These are phyloP conservation scores for Tilletiaria anomala DNA, from an alignment of 1,284 basidiomycete genomes.

Conservation along the genomic window DNA sequence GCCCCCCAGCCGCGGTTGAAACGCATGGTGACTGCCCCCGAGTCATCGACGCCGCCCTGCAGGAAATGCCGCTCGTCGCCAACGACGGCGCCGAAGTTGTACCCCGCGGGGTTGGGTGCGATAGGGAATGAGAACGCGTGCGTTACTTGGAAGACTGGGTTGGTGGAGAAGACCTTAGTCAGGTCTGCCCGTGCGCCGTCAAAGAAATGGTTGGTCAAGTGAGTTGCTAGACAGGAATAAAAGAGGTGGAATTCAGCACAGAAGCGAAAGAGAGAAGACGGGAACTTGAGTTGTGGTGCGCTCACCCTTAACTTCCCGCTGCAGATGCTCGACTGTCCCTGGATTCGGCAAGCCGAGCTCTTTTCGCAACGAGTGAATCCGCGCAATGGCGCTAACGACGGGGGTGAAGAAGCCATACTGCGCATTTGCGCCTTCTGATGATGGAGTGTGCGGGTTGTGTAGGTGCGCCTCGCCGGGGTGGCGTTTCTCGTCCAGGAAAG, in stretches of 20 bases:
- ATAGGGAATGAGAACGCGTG: slow-evolving; percentile 76
- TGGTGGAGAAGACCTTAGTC: slow-evolving; percentile 80
- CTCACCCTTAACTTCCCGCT: slow-evolving; percentile 46
- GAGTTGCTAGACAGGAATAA: too few relatives aligned
- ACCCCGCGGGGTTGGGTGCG: slow-evolving; percentile 46
- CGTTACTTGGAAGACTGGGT: slow-evolving; percentile 92
- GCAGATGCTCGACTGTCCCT: slow-evolving; percentile 33
- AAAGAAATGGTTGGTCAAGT: slow-evolving; percentile 91
- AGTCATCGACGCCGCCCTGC: slow-evolving; percentile 86
- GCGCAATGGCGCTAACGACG: too few relatives aligned
- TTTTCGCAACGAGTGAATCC: too few relatives aligned
- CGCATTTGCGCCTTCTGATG: too few relatives aligned
- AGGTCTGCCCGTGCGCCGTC: slow-evolving; percentile 93
- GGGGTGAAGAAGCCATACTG: too few relatives aligned
- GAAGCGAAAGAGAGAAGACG: slow-evolving; percentile 16
- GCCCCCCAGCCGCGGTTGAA: slow-evolving; percentile 78
- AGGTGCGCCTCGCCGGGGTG: too few relatives aligned
- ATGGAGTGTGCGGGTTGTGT: too few relatives aligned
- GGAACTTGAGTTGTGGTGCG: too few relatives aligned
- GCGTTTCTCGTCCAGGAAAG: too few relatives aligned
- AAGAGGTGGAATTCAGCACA: slow-evolving; percentile 40
- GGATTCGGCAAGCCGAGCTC: slow-evolving; percentile 29
- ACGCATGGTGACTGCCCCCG: slow-evolving; percentile 74
- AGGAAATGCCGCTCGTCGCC: slow-evolving; percentile 83
- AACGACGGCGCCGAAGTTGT: slow-evolving; percentile 89